Percentiles rank a stretch among this genome's conserved stretches.
These are phyloP conservation scores for Sordariomycetes sp. DNA, from an alignment of 2,329 filamentous ascomycete species.

Conservation along the genomic window DNA sequence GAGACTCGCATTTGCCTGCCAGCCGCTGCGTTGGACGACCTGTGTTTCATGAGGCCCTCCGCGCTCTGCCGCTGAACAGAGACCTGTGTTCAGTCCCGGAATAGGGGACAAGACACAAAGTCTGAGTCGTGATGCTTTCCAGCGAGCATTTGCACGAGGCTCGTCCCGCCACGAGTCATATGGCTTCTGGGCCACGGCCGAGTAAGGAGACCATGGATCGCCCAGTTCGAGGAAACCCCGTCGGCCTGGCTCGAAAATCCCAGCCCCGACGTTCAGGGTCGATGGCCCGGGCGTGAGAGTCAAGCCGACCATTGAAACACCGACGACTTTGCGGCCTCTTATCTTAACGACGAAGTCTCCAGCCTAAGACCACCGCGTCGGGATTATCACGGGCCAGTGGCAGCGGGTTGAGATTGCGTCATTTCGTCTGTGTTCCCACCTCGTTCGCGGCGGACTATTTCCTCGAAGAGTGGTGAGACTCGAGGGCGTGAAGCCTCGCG, in stretches of 20 bases:
- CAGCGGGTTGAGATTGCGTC: not conserved
- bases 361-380: not conserved
- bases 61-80: too few species aligned
- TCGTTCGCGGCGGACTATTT: not conserved
- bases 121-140: too few species aligned
- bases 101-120: too few species aligned
- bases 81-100: too few species aligned
- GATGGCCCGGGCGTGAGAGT: not conserved
- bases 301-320: not conserved
- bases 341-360: not conserved
- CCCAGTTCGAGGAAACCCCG: not conserved
- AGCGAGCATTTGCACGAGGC: too few species aligned
- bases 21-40: not conserved
- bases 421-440: not conserved
- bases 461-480: not conserved
- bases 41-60: not conserved
- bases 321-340: not conserved
- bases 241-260: not conserved
- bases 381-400: not conserved
- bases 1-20: not conserved
- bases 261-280: not conserved
- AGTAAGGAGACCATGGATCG: too few species aligned
- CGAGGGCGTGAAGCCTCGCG: not conserved
- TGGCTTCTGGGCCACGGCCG: too few species aligned
- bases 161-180: too few species aligned